These are phyloP conservation scores for Chaetomium olivaceum DNA, from an alignment of 2,329 filamentous ascomycete species.

Conservation along the genomic window DNA sequence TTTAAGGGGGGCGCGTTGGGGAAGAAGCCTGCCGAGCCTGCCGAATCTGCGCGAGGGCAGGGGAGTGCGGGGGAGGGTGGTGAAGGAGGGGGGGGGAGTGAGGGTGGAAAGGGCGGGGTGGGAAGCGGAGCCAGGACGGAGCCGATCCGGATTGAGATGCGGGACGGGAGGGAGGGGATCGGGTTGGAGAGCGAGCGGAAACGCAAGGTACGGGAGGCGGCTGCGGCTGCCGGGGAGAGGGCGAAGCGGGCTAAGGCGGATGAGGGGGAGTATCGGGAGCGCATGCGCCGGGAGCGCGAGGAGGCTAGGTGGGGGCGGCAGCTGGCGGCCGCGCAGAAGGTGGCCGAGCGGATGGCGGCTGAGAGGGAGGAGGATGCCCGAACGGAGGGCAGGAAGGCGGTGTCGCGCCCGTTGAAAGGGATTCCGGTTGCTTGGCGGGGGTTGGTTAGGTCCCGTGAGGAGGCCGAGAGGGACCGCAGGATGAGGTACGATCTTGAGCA, in stretches of 20 bases:
- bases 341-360: conserved; percentile 74
- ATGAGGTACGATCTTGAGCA: conserved; percentile 68
- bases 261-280: conserved; percentile 71
- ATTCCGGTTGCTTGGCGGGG: conserved; percentile 81
- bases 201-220: conserved; percentile 67
- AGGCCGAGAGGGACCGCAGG: conserved; percentile 66
- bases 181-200: conserved; percentile 83
- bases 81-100: neutral
- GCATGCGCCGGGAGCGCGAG: conserved; percentile 70
- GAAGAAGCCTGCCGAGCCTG: conserved; percentile 17
- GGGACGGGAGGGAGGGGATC: conserved; percentile 79
- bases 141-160: conserved; percentile 74
- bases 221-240: conserved; percentile 43
- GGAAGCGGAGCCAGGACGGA: conserved; percentile 47
- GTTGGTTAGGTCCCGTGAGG: conserved; percentile 67
- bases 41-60: conserved; percentile 24
- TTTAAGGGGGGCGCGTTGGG: conserved; percentile 81
- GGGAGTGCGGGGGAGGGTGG: conserved; percentile 18
- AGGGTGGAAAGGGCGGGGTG: neutral
- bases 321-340: conserved; percentile 76
- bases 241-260: conserved; percentile 47
- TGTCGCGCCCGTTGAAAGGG: conserved; percentile 56
- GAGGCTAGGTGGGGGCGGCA: conserved; percentile 67
- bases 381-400: conserved; percentile 21
- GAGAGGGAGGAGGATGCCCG: conserved; percentile 40